A percentile compares a stretch with the other conserved stretches of the same genome.
Evolutionary conservation across 192 early-diverging fungal genomes (phyloP).

Genomic region (Linnemannia schmuckeri): DNA sequence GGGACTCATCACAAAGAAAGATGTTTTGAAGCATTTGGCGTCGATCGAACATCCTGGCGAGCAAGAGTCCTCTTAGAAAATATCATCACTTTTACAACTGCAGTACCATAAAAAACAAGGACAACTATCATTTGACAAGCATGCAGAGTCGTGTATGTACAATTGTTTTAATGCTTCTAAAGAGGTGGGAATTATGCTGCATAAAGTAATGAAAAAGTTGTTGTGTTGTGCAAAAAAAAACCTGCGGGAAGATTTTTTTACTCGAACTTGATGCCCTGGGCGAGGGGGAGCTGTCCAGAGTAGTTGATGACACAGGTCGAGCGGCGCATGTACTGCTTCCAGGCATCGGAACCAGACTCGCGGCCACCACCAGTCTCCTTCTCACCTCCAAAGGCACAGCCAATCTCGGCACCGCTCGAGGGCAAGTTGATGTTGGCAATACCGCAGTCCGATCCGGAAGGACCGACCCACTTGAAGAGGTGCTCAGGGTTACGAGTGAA

Average conservation of each 20-base stretch:
- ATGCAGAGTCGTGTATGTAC: background rate
- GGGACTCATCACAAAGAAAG: conserved; percentile 82
- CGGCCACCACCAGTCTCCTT: conserved; percentile 97
- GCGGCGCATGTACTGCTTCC: conserved; percentile 79
- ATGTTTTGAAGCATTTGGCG: conserved; percentile 68
- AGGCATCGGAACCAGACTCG: conserved; percentile 91
- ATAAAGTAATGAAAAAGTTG: background rate
- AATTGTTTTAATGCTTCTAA: conserved; percentile 10
- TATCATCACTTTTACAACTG: background rate
- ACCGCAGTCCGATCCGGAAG: conserved; percentile 91
- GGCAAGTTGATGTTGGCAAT: conserved; percentile 97
- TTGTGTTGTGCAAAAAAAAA: background rate
- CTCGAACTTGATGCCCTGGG: conserved; percentile 97
- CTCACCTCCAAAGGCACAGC: conserved; percentile 97
- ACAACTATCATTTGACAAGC: no score
- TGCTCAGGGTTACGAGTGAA: conserved; percentile 86
- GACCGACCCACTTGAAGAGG: conserved; percentile 95
- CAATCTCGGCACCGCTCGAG: conserved; percentile 97
- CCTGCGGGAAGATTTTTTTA: conserved; percentile 49
- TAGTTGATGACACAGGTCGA: conserved; percentile 87
- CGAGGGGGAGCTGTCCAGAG: conserved; percentile 86
- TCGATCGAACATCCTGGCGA: conserved; percentile 52
- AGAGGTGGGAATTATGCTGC: background rate
- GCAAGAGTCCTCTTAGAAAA: conserved; percentile 26
- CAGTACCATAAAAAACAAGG: background rate